Conservation (phyloP, 129 eudicot species). For the Escallonia herrerae region DNA sequence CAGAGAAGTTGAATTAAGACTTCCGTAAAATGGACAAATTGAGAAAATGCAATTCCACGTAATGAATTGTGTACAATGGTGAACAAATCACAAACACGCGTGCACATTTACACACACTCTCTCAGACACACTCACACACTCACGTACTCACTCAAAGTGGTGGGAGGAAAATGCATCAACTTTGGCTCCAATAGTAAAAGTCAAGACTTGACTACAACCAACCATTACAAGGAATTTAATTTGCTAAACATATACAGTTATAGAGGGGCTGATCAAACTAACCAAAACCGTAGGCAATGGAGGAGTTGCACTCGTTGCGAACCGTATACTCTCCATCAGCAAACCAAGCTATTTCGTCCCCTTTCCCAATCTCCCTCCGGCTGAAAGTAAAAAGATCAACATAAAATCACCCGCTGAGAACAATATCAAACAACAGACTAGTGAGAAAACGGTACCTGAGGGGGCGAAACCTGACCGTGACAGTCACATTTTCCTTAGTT, state of each 20-base stretch:
- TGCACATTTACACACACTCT: too few relatives aligned
- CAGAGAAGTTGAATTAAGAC: too few relatives aligned
- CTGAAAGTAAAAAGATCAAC: slow-evolving; percentile 21
- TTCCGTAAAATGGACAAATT: too few relatives aligned
- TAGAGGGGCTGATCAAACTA: slow-evolving; percentile 4
- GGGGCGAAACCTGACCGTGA: slow-evolving; percentile 86
- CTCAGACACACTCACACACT: too few relatives aligned
- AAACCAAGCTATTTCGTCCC: slow-evolving; percentile 86
- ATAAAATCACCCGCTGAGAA: neutral
- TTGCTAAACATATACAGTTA: neutral
- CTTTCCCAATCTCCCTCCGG: slow-evolving; percentile 66
- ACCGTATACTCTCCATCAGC: slow-evolving; percentile 77
- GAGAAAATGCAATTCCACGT: too few relatives aligned
- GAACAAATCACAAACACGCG: too few relatives aligned
- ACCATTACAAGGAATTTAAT: too few relatives aligned
- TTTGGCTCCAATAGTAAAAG: too few relatives aligned
- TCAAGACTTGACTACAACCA: too few relatives aligned
- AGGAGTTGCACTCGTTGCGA: slow-evolving; percentile 63
- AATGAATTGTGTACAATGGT: too few relatives aligned
- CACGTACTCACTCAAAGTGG: too few relatives aligned
- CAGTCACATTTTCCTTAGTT: slow-evolving; percentile 70
- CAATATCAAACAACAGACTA: neutral
- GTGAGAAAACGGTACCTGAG: slow-evolving; percentile 43
- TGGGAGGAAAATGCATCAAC: too few relatives aligned
- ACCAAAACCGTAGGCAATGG: slow-evolving; percentile 69